These are phyloP conservation scores for Yamadazyma pseudoaaseri DNA, from an alignment of 1,139 yeast species.

Conservation along the genomic window DNA sequence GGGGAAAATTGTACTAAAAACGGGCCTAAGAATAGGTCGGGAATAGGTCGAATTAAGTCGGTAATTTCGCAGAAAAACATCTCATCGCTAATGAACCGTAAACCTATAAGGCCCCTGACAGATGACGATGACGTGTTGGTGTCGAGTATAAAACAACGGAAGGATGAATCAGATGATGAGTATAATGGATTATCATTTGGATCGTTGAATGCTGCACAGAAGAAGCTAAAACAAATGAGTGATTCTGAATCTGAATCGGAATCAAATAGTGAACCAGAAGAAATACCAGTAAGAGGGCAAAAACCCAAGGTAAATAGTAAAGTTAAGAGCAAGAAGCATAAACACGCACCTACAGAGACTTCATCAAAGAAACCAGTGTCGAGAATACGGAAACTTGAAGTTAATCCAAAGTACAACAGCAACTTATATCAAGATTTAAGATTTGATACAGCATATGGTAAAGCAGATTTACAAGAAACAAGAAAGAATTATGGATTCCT, in stretches of 20 bases:
- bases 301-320: neutral
- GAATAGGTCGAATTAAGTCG: too few species aligned
- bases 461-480: conserved; percentile 63
- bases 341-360: conserved; percentile 80
- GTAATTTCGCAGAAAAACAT: neutral
- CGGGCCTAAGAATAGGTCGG: neutral
- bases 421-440: conserved; percentile 73
- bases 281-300: neutral
- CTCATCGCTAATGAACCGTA: neutral
- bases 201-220: conserved; percentile 57
- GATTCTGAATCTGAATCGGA: neutral
- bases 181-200: conserved; percentile 55
- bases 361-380: conserved; percentile 75
- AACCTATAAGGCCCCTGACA: neutral
- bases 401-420: conserved; percentile 37
- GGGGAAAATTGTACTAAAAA: neutral
- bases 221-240: conserved; percentile 26
- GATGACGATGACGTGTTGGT: conserved; percentile 20
- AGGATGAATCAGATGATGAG: conserved; percentile 27
- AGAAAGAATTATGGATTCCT: conserved; percentile 80
- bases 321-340: conserved; percentile 33
- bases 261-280: neutral
- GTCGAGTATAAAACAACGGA: conserved; percentile 15
- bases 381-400: conserved; percentile 65
- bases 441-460: conserved; percentile 87